Evolutionary conservation across 1,284 basidiomycete genomes (phyloP), one percentile per base, ranked within the genome.

Genomic region (Leccinum subrobustum): DNA sequence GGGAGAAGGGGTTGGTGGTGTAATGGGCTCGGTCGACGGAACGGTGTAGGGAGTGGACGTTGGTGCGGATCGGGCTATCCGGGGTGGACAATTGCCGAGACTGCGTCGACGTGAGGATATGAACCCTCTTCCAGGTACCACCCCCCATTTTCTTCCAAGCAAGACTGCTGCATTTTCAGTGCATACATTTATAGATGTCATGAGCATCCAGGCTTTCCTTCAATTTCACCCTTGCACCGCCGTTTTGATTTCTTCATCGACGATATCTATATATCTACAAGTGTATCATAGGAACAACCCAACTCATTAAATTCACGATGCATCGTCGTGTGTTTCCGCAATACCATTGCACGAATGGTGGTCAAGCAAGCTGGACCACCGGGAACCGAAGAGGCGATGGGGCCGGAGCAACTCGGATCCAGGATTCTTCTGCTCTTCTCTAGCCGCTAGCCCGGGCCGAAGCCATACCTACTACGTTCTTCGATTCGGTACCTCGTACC

Each of bases 1-100:
- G 83, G 72, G 89, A 86, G 67, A 47, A 14, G 11, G 44, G 44
- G 20, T 47, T 47, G 6, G 44, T 47, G 20, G 20, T 23, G 44
- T 47, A 20, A 47, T 12, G 42, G 11, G 18, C 18, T 20, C 42
- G 11, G 14, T 47, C 42, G 9, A 47, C 18, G 42, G 42, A 47
- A 37, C 6, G 6, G 18, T 47, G 42, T 47, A 18, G 42, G n/a
- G 18, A 47, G 18, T 20, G 18, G 18, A 20, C 18, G 18, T 11
- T 11, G 42, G 5, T 44, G 18, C 5, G 42, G n/a, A 11, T 44
- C 42, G 18, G 3, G n/a, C 42, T 20, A 47, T 47, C 12, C 18
- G 18, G 42, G 9, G 11, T 47, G 18, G 42, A 11, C 18, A 20
- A 47, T 20, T 9, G 42, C 18, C 11, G 18, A 47, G 6, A 47